Evolutionary conservation across 257 asterid genomes (phyloP).

Genomic region (Jasminum sambac): DNA sequence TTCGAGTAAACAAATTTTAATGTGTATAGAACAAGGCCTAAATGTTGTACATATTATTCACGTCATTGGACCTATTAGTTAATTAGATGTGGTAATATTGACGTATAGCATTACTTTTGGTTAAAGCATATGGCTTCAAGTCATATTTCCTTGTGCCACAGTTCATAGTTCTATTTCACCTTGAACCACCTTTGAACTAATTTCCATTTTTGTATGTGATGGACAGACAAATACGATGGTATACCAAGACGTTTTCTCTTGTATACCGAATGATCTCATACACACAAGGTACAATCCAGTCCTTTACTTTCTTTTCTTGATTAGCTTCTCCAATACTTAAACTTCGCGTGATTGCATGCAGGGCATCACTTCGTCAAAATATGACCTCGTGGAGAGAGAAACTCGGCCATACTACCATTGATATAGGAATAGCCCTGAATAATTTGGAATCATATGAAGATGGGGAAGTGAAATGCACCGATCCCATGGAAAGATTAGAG

Average conservation of each 20-base stretch:
- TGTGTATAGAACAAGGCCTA: too few relatives aligned
- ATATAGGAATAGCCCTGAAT: conserved; percentile 82
- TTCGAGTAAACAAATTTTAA: too few relatives aligned
- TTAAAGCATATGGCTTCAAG: too few relatives aligned
- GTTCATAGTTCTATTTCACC: background rate
- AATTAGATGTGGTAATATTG: too few relatives aligned
- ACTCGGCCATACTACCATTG: conserved; percentile 74
- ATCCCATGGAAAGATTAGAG: conserved; percentile 82
- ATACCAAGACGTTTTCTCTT: conserved; percentile 90
- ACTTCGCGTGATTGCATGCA: conserved; percentile 24
- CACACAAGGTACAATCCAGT: conserved; percentile 67
- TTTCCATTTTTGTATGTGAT: conserved; percentile 13
- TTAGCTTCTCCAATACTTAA: conserved; percentile 13
- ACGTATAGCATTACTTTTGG: too few relatives aligned
- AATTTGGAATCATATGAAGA: conserved; percentile 64
- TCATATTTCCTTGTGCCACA: too few relatives aligned
- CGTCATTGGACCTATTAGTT: too few relatives aligned
- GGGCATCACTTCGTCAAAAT: conserved; percentile 87
- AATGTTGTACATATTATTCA: too few relatives aligned
- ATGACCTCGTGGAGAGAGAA: conserved; percentile 73
- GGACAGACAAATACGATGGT: conserved; percentile 81
- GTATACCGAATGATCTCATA: conserved; percentile 87
- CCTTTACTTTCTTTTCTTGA: conserved; percentile 14
- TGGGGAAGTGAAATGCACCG: conserved; percentile 61
- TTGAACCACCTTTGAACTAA: conserved; percentile 1